A percentile compares a stretch with the other conserved stretches of the same genome.
Evolutionary conservation across 164 flowering plant genomes (phyloP).

Genomic region (Protea cynaroides): DNA sequence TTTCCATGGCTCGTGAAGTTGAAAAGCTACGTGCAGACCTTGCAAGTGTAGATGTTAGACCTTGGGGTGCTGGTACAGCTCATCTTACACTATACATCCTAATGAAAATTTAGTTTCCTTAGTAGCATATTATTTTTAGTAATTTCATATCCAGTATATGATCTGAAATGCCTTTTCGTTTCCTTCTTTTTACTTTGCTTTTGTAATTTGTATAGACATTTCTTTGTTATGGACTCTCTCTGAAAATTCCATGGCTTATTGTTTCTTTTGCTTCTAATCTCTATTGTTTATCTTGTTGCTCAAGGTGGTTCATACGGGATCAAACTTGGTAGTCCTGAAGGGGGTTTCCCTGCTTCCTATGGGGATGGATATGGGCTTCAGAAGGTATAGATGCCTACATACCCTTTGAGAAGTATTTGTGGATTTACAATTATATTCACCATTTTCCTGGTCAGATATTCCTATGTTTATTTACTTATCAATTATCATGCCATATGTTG

Average conservation of each 20-base stretch:
- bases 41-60: constrained; percentile 48
- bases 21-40: constrained; percentile 87
- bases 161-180: too few species aligned
- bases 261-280: not conserved
- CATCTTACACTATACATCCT: not conserved
- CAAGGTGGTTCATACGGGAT: constrained; percentile 67
- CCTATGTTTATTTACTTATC: too few species aligned
- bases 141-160: too few species aligned
- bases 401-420: not conserved
- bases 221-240: too few species aligned
- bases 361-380: constrained; percentile 67
- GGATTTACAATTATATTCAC: not conserved
- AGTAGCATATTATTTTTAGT: too few species aligned
- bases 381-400: constrained; percentile 35
- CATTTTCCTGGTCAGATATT: not conserved
- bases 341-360: constrained; percentile 43
- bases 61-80: constrained; percentile 66
- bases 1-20: constrained; percentile 91
- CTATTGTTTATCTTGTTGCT: constrained; percentile 10
- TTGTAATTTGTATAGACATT: too few species aligned
- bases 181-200: too few species aligned
- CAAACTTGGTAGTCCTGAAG: constrained; percentile 46
- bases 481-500: not conserved
- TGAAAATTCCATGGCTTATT: too few species aligned
- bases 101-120: too few species aligned